Evolutionary conservation across 495 filamentous ascomycete genomes (phyloP).

Genomic region (Evansstolkia leycettana): DNA sequence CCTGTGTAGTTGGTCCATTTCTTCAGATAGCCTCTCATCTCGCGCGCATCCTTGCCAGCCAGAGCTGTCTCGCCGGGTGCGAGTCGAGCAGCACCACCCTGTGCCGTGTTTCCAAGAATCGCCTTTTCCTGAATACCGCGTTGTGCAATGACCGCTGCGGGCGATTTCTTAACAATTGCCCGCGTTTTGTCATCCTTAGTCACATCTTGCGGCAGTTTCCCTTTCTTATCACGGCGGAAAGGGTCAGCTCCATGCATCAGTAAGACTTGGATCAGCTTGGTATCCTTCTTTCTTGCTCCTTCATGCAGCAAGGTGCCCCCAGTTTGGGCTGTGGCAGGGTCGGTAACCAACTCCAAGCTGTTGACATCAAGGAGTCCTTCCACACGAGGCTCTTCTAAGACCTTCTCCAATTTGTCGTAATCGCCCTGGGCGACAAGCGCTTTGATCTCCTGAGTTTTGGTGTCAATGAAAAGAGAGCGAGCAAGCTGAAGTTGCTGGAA

Average conservation of each 20-base stretch:
- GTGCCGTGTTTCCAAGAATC: constrained; percentile 66
- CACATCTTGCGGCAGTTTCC: constrained; percentile 90
- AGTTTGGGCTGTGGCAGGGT: constrained; percentile 56
- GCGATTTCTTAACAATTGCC: constrained; percentile 82
- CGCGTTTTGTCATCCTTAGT: constrained; percentile 89
- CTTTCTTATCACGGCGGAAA: constrained; percentile 86
- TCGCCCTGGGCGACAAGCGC: constrained; percentile 55
- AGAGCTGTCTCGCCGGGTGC: constrained; percentile 47
- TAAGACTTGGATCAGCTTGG: constrained; percentile 72
- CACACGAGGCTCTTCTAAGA: constrained; percentile 74
- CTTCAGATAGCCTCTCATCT: constrained; percentile 97
- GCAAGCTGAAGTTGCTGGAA: constrained; percentile 92
- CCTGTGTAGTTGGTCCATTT: constrained; percentile 99
- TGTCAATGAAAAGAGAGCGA: constrained; percentile 79
- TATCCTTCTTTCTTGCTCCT: constrained; percentile 77
- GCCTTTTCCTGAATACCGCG: constrained; percentile 94
- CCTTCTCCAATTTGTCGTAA: constrained; percentile 63
- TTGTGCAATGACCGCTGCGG: constrained; percentile 87
- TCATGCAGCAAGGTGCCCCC: constrained; percentile 90
- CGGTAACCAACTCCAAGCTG: constrained; percentile 73
- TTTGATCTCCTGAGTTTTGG: constrained; percentile 71
- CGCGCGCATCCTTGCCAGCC: constrained; percentile 72
- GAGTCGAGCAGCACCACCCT: constrained; percentile 40
- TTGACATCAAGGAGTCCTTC: constrained; percentile 84
- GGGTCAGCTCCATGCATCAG: constrained; percentile 95